Evolutionary conservation across 306 rosid genomes (phyloP).

Genomic region (Hippophae tibetana): DNA sequence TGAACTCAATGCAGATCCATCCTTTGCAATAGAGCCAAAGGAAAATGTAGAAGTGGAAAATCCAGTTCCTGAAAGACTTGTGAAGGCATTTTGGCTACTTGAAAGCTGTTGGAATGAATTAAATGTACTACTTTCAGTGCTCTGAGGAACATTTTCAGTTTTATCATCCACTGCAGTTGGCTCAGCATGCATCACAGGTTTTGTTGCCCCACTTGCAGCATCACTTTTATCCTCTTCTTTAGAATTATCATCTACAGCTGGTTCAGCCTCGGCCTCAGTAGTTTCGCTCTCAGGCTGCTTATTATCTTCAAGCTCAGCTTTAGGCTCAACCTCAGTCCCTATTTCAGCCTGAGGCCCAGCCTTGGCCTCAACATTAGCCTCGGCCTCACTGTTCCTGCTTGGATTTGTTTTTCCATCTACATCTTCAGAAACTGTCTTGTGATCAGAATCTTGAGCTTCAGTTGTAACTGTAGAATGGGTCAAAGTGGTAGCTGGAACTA

Average conservation of each 20-base stretch:
- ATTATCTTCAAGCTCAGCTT: conserved; percentile 5
- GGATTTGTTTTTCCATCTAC: conserved; percentile 23
- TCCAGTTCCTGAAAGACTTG: conserved; percentile 88
- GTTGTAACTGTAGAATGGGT: conserved; percentile 31
- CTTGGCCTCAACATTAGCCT: too few species aligned
- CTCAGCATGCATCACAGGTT: not conserved
- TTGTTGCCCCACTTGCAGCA: too few species aligned
- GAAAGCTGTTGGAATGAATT: conserved; percentile 85
- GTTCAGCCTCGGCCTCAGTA: conserved; percentile 21
- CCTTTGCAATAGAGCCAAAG: conserved; percentile 54
- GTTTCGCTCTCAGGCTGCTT: conserved; percentile 32
- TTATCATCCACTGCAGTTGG: conserved; percentile 17
- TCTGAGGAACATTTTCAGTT: conserved; percentile 35
- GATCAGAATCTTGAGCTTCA: conserved; percentile 29
- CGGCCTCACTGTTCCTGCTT: conserved; percentile 13
- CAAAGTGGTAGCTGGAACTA: conserved; percentile 32
- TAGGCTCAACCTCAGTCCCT: too few species aligned
- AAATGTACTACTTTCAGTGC: conserved; percentile 44
- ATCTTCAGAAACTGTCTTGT: conserved; percentile 20
- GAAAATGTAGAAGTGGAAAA: conserved; percentile 67
- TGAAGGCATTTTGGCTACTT: conserved; percentile 87
- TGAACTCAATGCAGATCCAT: conserved; percentile 35
- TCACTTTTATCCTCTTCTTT: too few species aligned
- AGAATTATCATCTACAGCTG: too few species aligned
- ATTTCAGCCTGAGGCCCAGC: too few species aligned